Evolutionary conservation across 495 filamentous ascomycete species (phyloP), one percentile per base, ranked within the genome.

Genomic region (Aspergillus ostianus): DNA sequence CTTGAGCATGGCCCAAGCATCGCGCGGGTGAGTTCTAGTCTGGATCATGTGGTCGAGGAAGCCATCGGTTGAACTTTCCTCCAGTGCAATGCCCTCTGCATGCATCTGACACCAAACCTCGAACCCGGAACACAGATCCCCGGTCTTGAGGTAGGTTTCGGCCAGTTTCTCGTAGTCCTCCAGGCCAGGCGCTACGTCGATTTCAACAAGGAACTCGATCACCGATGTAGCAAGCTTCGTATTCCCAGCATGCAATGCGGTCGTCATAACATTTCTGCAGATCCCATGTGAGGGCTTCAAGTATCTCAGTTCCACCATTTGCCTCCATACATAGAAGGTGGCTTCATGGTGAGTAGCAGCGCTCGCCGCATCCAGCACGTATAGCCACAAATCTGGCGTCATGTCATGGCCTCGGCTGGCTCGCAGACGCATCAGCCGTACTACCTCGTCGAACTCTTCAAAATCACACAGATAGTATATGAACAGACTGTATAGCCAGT

Each of bases 151-250:
- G 67, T 95, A 88, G 36, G 85, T 78, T 56, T 89, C 83, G 19
- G 92, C 67, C 17, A 97, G 79, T 29, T 83, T 78, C 69, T 93
- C 90, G 73, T 94, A 96, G 67, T 96, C 90, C 51, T 87, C 80
- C 5, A 78, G 62, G 3, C 78, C 71, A 29, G 90, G 78, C 41
- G 77, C 70, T 20, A 80, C 69, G 2, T 77, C 80, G 15, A 84
- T 78, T 4, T 79, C 72, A 56, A 61, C 55, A 2, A 84, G 65
- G 58, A 77, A 77, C 13, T 65, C 66, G 45, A 72, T 61, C 21
- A 78, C 68, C 17, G 76, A 72, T 17, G 62, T 69, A 0, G 81
- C 81, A 18, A 97, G 77, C 0, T 74, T 65, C n/a, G 82, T 68
- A 66, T 96, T 87, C 30, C 82, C 84, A 61, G 83, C 63, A 18